A percentile compares a stretch with the other conserved stretches of the same genome.
These are phyloP conservation scores for Hanseniaspora mollemarum DNA, from an alignment of 805 yeast species.

Conservation along the genomic window DNA sequence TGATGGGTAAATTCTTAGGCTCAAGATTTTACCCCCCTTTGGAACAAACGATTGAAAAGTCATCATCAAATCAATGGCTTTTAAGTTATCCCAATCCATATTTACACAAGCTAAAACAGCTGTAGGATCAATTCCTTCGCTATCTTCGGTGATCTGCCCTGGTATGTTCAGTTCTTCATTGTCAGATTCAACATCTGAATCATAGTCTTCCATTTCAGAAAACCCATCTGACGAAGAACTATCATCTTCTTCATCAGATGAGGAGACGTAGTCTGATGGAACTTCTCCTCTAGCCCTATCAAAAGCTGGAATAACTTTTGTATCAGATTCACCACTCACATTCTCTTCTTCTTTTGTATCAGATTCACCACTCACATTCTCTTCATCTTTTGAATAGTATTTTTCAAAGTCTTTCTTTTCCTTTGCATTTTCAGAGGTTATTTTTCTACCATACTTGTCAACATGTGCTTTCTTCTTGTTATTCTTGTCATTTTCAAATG, in stretches of 20 bases:
- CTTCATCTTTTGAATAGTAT: constrained; percentile 42
- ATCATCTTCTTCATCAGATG: constrained; percentile 36
- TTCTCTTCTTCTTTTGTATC: constrained; percentile 8
- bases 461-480: constrained; percentile 42
- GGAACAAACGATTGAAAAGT: constrained; percentile 81
- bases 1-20: constrained; percentile 71
- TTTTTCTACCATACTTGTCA: constrained; percentile 78
- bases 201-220: constrained; percentile 31
- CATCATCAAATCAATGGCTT: constrained; percentile 77
- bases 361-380: constrained; percentile 16
- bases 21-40: constrained; percentile 51
- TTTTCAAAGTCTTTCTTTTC: constrained; percentile 48
- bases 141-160: constrained; percentile 30
- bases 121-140: constrained; percentile 84
- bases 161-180: constrained; percentile 31
- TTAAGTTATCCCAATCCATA: constrained; percentile 94
- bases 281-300: constrained; percentile 65
- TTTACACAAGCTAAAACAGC: constrained; percentile 80
- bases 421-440: constrained; percentile 33
- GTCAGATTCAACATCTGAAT: constrained; percentile 44
- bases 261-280: constrained; percentile 33
- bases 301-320: constrained; percentile 21
- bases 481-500: constrained; percentile 25
- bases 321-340: constrained; percentile 19
- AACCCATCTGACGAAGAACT: constrained; percentile 29